Conservation (phyloP, 257 asterid species). For the Ligustrum vulgare region DNA sequence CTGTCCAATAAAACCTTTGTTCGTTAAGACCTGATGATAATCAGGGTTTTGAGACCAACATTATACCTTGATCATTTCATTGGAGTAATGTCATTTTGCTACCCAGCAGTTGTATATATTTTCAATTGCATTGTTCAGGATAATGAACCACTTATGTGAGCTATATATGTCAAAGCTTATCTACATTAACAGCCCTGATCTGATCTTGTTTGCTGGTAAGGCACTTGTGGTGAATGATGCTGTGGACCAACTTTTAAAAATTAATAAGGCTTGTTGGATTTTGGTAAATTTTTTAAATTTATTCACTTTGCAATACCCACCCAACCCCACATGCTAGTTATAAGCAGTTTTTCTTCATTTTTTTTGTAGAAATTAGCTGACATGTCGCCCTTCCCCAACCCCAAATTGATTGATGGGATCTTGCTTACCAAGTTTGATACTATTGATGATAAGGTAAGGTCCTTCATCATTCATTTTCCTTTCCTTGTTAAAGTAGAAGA, state of each 20-base stretch:
- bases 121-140: slow-evolving; percentile 47
- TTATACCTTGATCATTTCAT: neutral
- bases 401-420: slow-evolving; percentile 92
- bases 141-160: slow-evolving; percentile 97
- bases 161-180: slow-evolving; percentile 92
- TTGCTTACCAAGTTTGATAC: slow-evolving; percentile 94
- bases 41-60: neutral
- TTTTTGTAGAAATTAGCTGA: slow-evolving; percentile 79
- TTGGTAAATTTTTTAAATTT: too few species aligned
- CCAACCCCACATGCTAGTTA: neutral
- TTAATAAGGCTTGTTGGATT: slow-evolving; percentile 64
- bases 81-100: neutral
- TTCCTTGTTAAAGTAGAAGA: too few species aligned
- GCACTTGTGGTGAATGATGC: slow-evolving; percentile 98
- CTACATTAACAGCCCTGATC: slow-evolving; percentile 78
- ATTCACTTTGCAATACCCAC: too few species aligned
- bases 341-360: slow-evolving; percentile 11
- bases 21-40: neutral
- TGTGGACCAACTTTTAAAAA: slow-evolving; percentile 87
- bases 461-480: neutral
- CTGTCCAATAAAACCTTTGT: neutral
- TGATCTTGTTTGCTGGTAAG: slow-evolving; percentile 91
- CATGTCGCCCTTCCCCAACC: slow-evolving; percentile 76
- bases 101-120: neutral
- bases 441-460: slow-evolving; percentile 84